Evolutionary conservation across 2,329 filamentous ascomycete genomes (phyloP), one percentile per base, ranked within the genome.

Genomic region (Aspergillus spinulosporus): DNA sequence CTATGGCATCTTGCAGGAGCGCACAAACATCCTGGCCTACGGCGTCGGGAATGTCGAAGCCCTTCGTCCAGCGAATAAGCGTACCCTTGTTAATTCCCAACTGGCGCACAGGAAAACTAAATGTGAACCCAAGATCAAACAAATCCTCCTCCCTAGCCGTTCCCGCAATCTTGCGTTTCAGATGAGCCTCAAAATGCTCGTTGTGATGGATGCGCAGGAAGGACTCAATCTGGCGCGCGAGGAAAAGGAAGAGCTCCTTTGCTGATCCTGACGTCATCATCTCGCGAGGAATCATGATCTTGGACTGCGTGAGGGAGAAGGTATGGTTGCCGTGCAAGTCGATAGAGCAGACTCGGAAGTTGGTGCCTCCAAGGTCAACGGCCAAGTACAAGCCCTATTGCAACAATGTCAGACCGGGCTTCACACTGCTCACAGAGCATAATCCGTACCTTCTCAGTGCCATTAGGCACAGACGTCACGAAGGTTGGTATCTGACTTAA

Each of bases 401-500:
- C 45, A 52, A 39, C 11, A 50, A 49, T 44, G 61, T 64, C 48
- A 67, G 61, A 54, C 36, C 8, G 12, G 47, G 34, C 32, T 56
- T 34, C 29, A 31, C 31, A 45, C 43, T 39, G 66, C 45, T 21
- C 21, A 12, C 6, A 32, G 12, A 53, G 29, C 11, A 7, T 11
- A 11, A 39, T 39, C 28, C 39, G 66, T 78, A 93, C 92, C 87
- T 97, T 96, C 78, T 99, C 94, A 3, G 92, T 97, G 66, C 94
- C 94, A 82, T 97, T 94, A 70, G 94, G 94, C 29, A 97, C 92
- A 36, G 86, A 88, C 1, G 94, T 97, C 64, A 99, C 93, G 75
- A 96, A 99, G 42, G 92, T 96, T 5, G 94, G 94, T 68, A 99
- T 97, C 78, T 97, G 94, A 77, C 89, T 93, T 79, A 99, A 77